Evolutionary conservation across 2,329 filamentous ascomycete species (phyloP).

Genomic region (Nothomitra cinnamomea): DNA sequence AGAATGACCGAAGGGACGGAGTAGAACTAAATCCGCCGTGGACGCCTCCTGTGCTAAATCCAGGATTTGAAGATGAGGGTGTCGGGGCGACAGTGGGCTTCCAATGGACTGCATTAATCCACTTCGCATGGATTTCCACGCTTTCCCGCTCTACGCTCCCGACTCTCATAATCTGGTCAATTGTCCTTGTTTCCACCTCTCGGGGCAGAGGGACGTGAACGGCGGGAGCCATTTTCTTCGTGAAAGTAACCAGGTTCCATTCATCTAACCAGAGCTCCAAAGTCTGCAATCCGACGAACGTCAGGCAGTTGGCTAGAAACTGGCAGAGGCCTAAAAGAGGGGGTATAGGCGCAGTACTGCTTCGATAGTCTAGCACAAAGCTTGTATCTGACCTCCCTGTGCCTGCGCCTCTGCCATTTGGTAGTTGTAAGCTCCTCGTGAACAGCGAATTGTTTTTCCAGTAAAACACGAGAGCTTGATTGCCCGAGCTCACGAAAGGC

Average conservation of each 20-base stretch:
- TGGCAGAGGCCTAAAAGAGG: conserved; percentile 74
- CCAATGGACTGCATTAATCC: conserved; percentile 79
- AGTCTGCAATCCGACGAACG: conserved; percentile 75
- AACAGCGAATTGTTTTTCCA: conserved; percentile 98
- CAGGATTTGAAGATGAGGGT: background rate
- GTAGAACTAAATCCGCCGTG: conserved; percentile 16
- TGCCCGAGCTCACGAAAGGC: conserved; percentile 86
- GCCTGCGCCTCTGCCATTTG: conserved; percentile 35
- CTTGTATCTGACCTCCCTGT: conserved; percentile 50
- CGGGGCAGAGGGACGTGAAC: conserved; percentile 54
- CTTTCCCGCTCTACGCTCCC: conserved; percentile 65
- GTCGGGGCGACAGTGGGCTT: conserved; percentile 38
- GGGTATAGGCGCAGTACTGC: conserved; percentile 70
- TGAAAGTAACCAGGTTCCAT: conserved; percentile 59
- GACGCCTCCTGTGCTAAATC: conserved; percentile 8
- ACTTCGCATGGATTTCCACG: conserved; percentile 79
- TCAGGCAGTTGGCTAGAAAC: conserved; percentile 86
- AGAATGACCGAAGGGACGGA: conserved; percentile 60
- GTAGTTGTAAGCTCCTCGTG: conserved; percentile 66
- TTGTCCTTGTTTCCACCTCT: conserved; percentile 66
- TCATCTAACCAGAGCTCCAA: conserved; percentile 88
- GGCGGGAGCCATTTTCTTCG: conserved; percentile 73
- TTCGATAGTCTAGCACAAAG: conserved; percentile 92
- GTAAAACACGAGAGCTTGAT: conserved; percentile 93
- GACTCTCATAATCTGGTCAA: conserved; percentile 79